Evolutionary conservation across 1,284 basidiomycete genomes (phyloP).

Genomic region (Cryptococcus sp.): DNA sequence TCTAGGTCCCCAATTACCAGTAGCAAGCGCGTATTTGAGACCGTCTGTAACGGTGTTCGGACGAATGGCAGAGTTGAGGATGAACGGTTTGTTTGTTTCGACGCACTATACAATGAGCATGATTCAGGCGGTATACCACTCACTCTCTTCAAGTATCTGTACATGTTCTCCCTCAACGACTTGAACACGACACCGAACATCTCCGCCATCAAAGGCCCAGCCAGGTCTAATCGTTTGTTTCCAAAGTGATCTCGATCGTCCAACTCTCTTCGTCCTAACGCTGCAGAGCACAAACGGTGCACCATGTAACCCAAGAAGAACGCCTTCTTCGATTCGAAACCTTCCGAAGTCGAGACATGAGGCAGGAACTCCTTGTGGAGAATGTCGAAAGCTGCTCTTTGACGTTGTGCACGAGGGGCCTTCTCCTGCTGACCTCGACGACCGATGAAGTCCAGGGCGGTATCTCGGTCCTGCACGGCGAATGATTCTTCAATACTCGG

Average conservation of each 20-base stretch:
- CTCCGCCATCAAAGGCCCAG: conserved; percentile 90
- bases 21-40: conserved; percentile 95
- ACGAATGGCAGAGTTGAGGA: conserved; percentile 87
- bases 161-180: conserved; percentile 95
- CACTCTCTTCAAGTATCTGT: conserved; percentile 94
- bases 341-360: conserved; percentile 93
- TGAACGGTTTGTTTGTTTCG: conserved; percentile 94
- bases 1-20: conserved; percentile 99
- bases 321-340: conserved; percentile 96
- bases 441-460: conserved; percentile 94
- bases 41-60: conserved; percentile 97
- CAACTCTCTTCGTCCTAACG: conserved; percentile 89
- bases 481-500: conserved; percentile 99
- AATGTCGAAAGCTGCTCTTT: conserved; percentile 96
- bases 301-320: conserved; percentile 99
- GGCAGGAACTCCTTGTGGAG: conserved; percentile 98
- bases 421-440: conserved; percentile 96
- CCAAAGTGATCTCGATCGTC: conserved; percentile 99
- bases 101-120: conserved; percentile 67
- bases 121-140: conserved; percentile 17
- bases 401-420: conserved; percentile 85
- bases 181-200: conserved; percentile 98
- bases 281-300: conserved; percentile 89
- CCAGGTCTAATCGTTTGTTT: conserved; percentile 95
- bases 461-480: conserved; percentile 93